Evolutionary conservation across 2,329 filamentous ascomycete species (phyloP), one percentile per base, ranked within the genome.

Genomic region (Verticillium nubilum): DNA sequence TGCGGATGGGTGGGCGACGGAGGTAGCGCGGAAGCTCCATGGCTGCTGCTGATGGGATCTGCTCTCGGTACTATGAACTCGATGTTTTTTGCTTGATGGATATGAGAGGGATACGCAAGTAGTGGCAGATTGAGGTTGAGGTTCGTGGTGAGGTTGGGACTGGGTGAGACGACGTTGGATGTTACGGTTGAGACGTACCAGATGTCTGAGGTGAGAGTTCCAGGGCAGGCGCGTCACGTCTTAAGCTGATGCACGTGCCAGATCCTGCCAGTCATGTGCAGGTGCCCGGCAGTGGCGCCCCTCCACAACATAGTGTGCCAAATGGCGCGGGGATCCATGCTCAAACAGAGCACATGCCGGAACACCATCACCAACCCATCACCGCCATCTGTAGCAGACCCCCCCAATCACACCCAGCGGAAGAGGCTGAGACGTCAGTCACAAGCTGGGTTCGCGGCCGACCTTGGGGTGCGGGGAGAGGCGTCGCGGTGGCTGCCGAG

Each of bases 1-100:
- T 74, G 33, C 82, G 80, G 58, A 86, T 78, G 17, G 83, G 82
- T 12, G 75, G 52, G 25, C 52, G 52, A 13, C 52, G 52, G 26
- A 53, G 52, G 52, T 27, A 27, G 52, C 52, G 52, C 27, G 52
- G 52, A 13, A 53, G 42, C 42, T 47, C 42, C 42, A 47, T 47
- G 7, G 42, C 29, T 31, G 29, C 29, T 5, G 29, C 13, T 23
- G 33, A 15, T 37, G 33, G 17, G 15, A 17, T 13, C 33, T 17
- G 33, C n/a, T 17, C n/a, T 13, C 33, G 3, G 15, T 37, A 17
- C 33, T 37, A 5, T 37, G 33, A 37, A 17, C 6, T 19, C 13
- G 6, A 17, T 37, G 33, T 15, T 15, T n/a, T 10, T 47, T 5
- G 4, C 19, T 23, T 7, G 29, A 23, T 47, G n/a, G 5, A 25